Evolutionary conservation across 129 eudicot genomes (phyloP), one percentile per base, ranked within the genome.

Genomic region (Centaurea solstitialis): DNA sequence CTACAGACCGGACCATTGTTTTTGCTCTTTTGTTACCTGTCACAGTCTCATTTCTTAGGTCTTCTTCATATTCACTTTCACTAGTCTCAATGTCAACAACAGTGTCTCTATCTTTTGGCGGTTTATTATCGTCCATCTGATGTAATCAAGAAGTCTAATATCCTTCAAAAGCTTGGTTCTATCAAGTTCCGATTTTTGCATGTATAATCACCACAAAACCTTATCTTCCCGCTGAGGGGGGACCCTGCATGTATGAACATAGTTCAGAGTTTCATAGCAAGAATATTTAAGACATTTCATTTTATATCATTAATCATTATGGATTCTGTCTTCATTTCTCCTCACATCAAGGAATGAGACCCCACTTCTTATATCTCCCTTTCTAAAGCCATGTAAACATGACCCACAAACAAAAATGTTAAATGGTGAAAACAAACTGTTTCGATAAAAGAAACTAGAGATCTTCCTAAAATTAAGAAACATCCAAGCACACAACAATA

Each of bases 1-100:
- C 80, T 15, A 11, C 81, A 64, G 85, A 77, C 72, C 80, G 84
- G 80, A 90, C 78, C 39, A 82, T 50, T 12, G 74, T 79, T 82
- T 76, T 92, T 64, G 85, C 85, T 81, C 82, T 50, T 41, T 81
- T 87, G 79, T 71, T 74, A 43, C 81, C 79, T 12, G 73, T 72
- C 61, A 65, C 53, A 18, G 62, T 37, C 72, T 67, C 79, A 7
- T 76, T 76, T 74, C 37, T 79, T 57, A 17, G 68, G 21, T 86
- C 87, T 18, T 82, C 84, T 83, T 74, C 88, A 53, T 30, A 26
- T 76, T 79, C 86, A 47, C 83, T 81, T 50, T 77, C 89, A 80
- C 92, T 89, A 78, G 81, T 86, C 80, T 82, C 91, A 37, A 91
- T 83, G 77, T 87, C 89, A 6, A 87, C 76, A n/a, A 82, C 20